These are phyloP conservation scores for Talaromyces pinophilus DNA, from an alignment of 2,329 filamentous ascomycete species.

Conservation along the genomic window DNA sequence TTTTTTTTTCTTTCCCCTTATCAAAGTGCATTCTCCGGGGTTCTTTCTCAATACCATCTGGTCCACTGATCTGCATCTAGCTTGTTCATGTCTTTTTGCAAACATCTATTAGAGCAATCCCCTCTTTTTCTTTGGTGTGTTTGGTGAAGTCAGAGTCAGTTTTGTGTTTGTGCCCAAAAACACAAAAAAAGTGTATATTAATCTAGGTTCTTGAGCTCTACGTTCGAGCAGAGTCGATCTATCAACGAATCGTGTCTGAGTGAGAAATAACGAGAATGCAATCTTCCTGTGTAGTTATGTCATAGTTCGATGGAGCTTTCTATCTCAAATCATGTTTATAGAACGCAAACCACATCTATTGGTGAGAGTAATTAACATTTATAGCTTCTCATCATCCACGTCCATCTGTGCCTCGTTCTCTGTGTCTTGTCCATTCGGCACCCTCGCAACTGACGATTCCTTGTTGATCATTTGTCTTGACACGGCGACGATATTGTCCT, in stretches of 20 bases:
- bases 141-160: not conserved
- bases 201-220: not conserved
- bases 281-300: not conserved
- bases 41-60: constrained; percentile 5
- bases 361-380: constrained; percentile 25
- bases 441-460: constrained; percentile 87
- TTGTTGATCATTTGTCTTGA: constrained; percentile 99
- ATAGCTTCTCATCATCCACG: constrained; percentile 66
- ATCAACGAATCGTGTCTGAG: not conserved
- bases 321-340: not conserved
- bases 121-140: constrained; percentile 14
- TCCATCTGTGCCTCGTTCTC: constrained; percentile 63
- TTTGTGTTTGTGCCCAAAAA: not conserved
- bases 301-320: not conserved
- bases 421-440: constrained; percentile 43
- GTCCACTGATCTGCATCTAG: constrained; percentile 12
- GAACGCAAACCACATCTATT: constrained; percentile 13
- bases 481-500: constrained; percentile 99
- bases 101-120: constrained; percentile 15
- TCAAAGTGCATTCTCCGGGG: constrained; percentile 20
- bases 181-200: constrained; percentile 10
- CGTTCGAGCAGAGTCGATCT: not conserved
- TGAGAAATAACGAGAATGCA: not conserved
- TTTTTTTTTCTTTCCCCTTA: constrained; percentile 12
- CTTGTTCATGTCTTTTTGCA: constrained; percentile 3